Percentiles rank a stretch among this genome's conserved stretches.
These are phyloP conservation scores for Anthracocystis panici-leucophaei DNA, from an alignment of 1,284 basidiomycete genomes.

Conservation along the genomic window DNA sequence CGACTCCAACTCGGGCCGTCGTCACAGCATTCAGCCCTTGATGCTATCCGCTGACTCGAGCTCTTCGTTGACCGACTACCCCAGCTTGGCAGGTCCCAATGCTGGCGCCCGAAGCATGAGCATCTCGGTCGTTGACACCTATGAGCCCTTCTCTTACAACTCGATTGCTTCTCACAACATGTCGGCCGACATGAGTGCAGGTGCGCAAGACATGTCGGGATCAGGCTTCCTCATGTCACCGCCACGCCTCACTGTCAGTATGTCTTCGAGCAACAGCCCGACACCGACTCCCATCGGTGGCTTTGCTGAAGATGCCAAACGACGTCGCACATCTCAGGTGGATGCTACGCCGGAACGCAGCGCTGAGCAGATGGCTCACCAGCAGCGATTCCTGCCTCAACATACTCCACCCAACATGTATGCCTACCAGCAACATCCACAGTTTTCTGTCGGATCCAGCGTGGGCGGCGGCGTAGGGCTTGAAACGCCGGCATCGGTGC, in stretches of 20 bases:
- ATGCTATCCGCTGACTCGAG: constrained; percentile 44
- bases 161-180: constrained; percentile 16
- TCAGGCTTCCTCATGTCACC: constrained; percentile 63
- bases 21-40: constrained; percentile 61
- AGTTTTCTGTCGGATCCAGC: constrained; percentile 54
- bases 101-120: constrained; percentile 40
- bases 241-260: constrained; percentile 60
- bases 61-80: constrained; percentile 34
- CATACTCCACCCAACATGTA: constrained; percentile 56
- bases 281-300: constrained; percentile 19
- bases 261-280: constrained; percentile 37
- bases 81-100: constrained; percentile 17
- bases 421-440: constrained; percentile 42
- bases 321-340: constrained; percentile 48
- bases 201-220: constrained; percentile 25
- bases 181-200: constrained; percentile 10
- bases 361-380: constrained; percentile 31
- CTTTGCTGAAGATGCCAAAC: constrained; percentile 51
- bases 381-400: constrained; percentile 44
- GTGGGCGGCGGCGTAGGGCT: constrained; percentile 27
- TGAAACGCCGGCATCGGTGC: constrained; percentile 47
- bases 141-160: constrained; percentile 24
- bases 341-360: constrained; percentile 40
- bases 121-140: constrained; percentile 38
- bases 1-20: constrained; percentile 44